Base-by-base conservation (phyloP, 495 filamentous ascomycete genomes). In the Aspergillus campestris region DNA sequence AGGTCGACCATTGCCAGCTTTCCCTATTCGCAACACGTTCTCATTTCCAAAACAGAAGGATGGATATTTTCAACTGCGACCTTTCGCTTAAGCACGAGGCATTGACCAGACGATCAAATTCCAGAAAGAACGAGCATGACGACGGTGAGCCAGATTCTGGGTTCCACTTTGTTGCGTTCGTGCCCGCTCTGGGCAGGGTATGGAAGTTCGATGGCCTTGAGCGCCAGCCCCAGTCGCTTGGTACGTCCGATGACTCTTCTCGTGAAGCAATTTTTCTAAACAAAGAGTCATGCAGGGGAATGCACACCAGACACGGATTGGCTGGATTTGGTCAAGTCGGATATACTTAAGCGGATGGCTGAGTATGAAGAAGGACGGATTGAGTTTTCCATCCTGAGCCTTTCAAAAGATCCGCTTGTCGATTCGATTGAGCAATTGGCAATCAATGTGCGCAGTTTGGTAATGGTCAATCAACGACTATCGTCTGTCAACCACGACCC, bases 191-290 rank as follows among this genome's bases (percentile, higher is more conserved):
- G 33, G 80, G 78, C 6, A 69, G 79, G 31, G 74, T 95, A 11
- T 98, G 89, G 88, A 86, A 88, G 49, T 81, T 98, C 6, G 92
- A 98, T 58, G 92, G 92, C 3, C 70, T 98, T 6, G 79, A 89
- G 61, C 66, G 69, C 29, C 77, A 81, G 50, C 92, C 92, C 9
- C 72, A 81, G 34, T 74, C 74, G 45, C 66, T 95, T 30, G 86
- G 88, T 83, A 66, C 54, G 69, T 59, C 14, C 31, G 34, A 12
- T 5, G 18, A 36, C 18, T 11, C 18, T 24, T 4, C 2, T 24
- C 4, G 1, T 24, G 18, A 24, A 24, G 18, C 18, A 24, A 24
- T 4, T 24, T 24, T 24, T 24, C 12, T 45, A 8, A 15, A 9
- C 18, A 41, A n/a, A 38, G 18, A n/a, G 7, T 31, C 28, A 10